These are phyloP conservation scores for Tympanopsis confertula DNA, from an alignment of 2,329 filamentous ascomycete species.

Conservation along the genomic window DNA sequence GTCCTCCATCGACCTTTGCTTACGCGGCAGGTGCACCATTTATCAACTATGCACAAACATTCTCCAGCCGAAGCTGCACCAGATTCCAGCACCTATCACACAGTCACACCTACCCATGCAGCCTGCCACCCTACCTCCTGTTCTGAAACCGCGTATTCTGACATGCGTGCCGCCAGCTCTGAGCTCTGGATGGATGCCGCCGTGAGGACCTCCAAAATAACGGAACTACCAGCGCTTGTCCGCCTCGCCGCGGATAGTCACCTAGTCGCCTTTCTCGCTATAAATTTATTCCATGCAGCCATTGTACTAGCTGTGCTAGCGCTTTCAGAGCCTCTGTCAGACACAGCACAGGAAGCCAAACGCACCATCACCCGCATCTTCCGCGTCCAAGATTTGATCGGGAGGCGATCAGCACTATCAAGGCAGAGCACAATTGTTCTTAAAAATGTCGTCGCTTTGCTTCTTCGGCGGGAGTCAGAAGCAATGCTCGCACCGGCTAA, in stretches of 20 bases:
- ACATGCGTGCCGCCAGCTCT: slow-evolving; percentile 8
- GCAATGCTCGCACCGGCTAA: slow-evolving; percentile 3
- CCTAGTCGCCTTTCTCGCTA: slow-evolving; percentile 27
- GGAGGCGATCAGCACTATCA: slow-evolving; percentile 17
- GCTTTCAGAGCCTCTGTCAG: slow-evolving; percentile 25
- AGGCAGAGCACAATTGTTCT: slow-evolving; percentile 16
- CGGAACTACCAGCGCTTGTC: slow-evolving; percentile 16
- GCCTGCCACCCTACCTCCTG: slow-evolving; percentile 4
- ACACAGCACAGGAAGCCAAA: slow-evolving; percentile 27
- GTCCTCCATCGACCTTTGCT: slow-evolving; percentile 27
- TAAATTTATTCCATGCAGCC: slow-evolving; percentile 30
- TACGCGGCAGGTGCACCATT: slow-evolving; percentile 18
- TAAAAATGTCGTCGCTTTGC: slow-evolving; percentile 9
- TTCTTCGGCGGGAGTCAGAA: slow-evolving; percentile 6
- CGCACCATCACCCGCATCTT: slow-evolving; percentile 27
- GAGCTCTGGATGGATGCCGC: slow-evolving; percentile 23
- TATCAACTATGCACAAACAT: slow-evolving; percentile 7
- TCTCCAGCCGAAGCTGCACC: no score
- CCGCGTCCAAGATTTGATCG: slow-evolving; percentile 22
- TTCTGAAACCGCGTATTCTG: slow-evolving; percentile 5
- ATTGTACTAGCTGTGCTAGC: slow-evolving; percentile 28
- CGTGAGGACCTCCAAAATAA: slow-evolving; percentile 22
- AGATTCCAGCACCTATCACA: slow-evolving; percentile 3
- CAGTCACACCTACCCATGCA: slow-evolving; percentile 4
- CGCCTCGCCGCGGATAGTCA: slow-evolving; percentile 26